Evolutionary conservation across 345 rosid species (phyloP).

Genomic region (Populus alba): DNA sequence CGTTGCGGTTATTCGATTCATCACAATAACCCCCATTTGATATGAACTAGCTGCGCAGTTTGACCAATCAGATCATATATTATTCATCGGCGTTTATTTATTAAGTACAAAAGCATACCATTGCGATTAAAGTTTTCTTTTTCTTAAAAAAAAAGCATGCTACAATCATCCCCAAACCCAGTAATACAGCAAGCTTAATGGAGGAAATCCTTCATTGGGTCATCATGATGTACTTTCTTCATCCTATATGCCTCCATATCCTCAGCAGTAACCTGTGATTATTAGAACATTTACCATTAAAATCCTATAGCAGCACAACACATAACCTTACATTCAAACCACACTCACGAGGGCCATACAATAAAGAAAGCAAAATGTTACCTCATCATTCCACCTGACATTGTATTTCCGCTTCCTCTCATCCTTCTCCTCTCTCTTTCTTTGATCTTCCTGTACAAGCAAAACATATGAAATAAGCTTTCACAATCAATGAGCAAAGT

Average conservation of each 20-base stretch:
- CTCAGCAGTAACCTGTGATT: constrained; percentile 26
- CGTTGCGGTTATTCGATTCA: too few species aligned
- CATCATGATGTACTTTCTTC: constrained; percentile 49
- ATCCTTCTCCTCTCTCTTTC: constrained; percentile 49
- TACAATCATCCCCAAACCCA: too few species aligned
- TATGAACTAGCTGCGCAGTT: too few species aligned
- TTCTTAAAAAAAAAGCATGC: too few species aligned
- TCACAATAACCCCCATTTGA: too few species aligned
- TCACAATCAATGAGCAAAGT: neutral
- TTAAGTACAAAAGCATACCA: too few species aligned
- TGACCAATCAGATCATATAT: too few species aligned
- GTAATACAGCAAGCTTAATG: constrained; percentile 12
- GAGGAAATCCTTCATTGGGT: constrained; percentile 56
- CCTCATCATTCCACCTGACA: constrained; percentile 54
- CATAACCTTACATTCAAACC: neutral
- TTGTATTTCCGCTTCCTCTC: constrained; percentile 58
- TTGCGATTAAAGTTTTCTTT: too few species aligned
- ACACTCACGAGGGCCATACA: too few species aligned
- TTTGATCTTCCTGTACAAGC: constrained; percentile 44
- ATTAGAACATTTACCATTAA: neutral
- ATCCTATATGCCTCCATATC: constrained; percentile 73
- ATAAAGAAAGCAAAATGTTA: constrained; percentile 4
- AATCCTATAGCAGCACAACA: neutral
- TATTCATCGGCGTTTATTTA: too few species aligned
- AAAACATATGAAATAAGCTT: neutral